These are phyloP conservation scores for Salix arbutifolia DNA, from an alignment of 345 rosid species.

Conservation along the genomic window DNA sequence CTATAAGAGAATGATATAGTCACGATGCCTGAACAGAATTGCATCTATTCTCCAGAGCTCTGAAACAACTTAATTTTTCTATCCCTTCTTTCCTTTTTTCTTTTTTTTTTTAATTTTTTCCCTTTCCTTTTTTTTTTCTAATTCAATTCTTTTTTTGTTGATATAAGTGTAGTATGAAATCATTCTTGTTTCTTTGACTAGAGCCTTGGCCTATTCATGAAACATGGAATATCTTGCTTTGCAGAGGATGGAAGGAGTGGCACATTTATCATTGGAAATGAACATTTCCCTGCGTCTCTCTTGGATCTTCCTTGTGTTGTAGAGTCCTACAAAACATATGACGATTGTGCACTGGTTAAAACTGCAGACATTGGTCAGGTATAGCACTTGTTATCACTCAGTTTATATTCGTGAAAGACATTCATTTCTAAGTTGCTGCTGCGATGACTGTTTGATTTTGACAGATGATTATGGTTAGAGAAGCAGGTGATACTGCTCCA, in stretches of 20 bases:
- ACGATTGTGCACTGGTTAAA: conserved; percentile 82
- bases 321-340: conserved; percentile 90
- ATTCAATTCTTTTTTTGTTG: not conserved
- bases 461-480: conserved; percentile 97
- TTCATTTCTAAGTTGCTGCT: not conserved
- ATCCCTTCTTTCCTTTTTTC: no score
- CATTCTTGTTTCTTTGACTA: not conserved
- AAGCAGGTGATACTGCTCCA: conserved; percentile 66
- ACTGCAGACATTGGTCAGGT: conserved; percentile 96
- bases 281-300: conserved; percentile 70
- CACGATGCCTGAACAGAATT: not conserved
- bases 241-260: conserved; percentile 92
- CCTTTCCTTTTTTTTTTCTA: not conserved
- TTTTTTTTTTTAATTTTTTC: not conserved
- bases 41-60: not conserved
- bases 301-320: conserved; percentile 88
- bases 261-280: conserved; percentile 65
- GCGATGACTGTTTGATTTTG: conserved; percentile 7
- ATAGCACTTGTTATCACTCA: not conserved
- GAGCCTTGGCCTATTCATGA: not conserved
- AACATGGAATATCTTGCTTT: conserved; percentile 6
- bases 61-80: not conserved
- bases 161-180: not conserved
- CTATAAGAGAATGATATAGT: not conserved
- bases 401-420: not conserved